Percentiles rank a stretch among this genome's conserved stretches.
phyloP scores from a whole-genome alignment of 768 basidiomycete species.

The Tephrocybe rancida region DNA sequence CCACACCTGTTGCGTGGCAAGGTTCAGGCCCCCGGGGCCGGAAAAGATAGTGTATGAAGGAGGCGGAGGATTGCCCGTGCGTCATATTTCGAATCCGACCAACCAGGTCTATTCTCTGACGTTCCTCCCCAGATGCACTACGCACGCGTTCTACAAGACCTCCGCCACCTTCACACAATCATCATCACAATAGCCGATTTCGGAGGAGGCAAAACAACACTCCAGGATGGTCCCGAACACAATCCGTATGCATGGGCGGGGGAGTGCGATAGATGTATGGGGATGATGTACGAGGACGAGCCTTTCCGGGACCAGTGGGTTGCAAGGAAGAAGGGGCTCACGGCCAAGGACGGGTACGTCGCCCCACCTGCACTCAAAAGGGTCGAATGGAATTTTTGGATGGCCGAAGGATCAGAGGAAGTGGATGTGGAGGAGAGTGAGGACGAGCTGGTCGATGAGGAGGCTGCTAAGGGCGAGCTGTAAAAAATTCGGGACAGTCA shows the following conservation, averaged over 20 bases:
- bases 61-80: conserved; percentile 36
- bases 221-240: conserved; percentile 19
- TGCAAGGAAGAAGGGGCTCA: conserved; percentile 28
- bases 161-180: conserved; percentile 30
- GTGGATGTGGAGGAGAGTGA: conserved; percentile 17
- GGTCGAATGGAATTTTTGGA: conserved; percentile 34
- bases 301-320: conserved; percentile 31
- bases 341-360: conserved; percentile 18
- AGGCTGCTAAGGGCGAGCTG: background rate
- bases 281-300: conserved; percentile 34
- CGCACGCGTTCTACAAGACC: conserved; percentile 24
- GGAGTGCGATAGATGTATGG: conserved; percentile 38
- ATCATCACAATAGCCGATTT: conserved; percentile 30
- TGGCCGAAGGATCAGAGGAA: conserved; percentile 16
- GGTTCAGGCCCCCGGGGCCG: conserved; percentile 26
- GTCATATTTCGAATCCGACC: conserved; percentile 10
- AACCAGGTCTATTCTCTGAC: background rate
- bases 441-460: conserved; percentile 10
- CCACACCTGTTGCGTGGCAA: conserved; percentile 29
- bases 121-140: conserved; percentile 31
- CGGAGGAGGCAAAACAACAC: conserved; percentile 18
- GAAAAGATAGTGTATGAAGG: conserved; percentile 29
- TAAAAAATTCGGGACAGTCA: no score
- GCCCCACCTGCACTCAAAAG: conserved; percentile 28
- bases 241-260: conserved; percentile 34